phyloP scores from a whole-genome alignment of 2,329 filamentous ascomycete genomes.

The Plenodomus biglobosus region DNA sequence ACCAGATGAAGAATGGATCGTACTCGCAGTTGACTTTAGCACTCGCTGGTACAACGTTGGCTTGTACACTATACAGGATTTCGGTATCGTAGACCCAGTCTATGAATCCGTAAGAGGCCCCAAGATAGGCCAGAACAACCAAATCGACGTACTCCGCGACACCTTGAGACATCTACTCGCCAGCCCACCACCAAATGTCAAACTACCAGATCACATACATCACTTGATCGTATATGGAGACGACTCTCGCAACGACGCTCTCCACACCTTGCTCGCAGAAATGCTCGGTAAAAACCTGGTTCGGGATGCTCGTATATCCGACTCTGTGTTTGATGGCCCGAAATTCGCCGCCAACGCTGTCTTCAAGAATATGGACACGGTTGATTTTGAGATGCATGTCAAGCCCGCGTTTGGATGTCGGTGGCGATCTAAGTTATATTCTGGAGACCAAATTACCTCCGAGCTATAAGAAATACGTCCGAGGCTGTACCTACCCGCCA shows the following conservation, averaged over 20 bases:
- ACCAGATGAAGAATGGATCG: slow-evolving; percentile 9
- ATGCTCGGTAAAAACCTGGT: slow-evolving; percentile 3
- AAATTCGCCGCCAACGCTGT: slow-evolving; percentile 2
- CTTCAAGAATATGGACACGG: slow-evolving; percentile 2
- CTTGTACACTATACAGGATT: slow-evolving; percentile 6
- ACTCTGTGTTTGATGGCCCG: slow-evolving; percentile 9
- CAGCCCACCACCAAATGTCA: slow-evolving; percentile 2
- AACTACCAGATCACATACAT: slow-evolving; percentile 4
- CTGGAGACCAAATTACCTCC: not conserved
- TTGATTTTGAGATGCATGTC: slow-evolving; percentile 1
- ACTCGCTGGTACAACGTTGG: slow-evolving; percentile 8
- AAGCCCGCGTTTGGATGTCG: slow-evolving; percentile 4
- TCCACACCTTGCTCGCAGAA: slow-evolving; percentile 3
- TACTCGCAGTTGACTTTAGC: slow-evolving; percentile 7
- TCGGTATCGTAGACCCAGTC: slow-evolving; percentile 7
- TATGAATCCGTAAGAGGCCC: slow-evolving; percentile 3
- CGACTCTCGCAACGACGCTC: slow-evolving; percentile 3
- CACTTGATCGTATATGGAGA: slow-evolving; percentile 14
- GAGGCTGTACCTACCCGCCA: no score
- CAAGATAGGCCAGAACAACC: slow-evolving; percentile 2
- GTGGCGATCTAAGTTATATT: slow-evolving; percentile 8
- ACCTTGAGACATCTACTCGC: slow-evolving; percentile 5
- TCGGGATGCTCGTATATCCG: slow-evolving; percentile 3
- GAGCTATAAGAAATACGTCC: no score
- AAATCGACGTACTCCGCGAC: slow-evolving; percentile 4